Conservation (phyloP, 1,139 yeast genomes). For the Zygosaccharomyces pseudobailii region DNA sequence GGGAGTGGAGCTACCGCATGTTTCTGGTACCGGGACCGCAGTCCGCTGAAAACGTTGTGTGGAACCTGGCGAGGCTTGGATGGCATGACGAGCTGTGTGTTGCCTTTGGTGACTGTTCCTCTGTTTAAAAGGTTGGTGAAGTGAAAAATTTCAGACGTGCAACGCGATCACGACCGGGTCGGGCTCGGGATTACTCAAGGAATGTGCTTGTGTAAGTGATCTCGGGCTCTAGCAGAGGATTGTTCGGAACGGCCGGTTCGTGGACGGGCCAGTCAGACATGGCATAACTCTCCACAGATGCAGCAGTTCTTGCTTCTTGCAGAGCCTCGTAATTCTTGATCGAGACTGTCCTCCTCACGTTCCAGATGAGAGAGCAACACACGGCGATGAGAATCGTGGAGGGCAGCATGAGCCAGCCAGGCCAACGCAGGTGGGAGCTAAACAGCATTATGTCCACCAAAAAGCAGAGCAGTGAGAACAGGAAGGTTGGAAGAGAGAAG, state of each 20-base stretch:
- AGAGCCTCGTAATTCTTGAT: conserved; percentile 38
- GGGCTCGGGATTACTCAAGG: background rate
- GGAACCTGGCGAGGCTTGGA: background rate
- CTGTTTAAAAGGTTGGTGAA: background rate
- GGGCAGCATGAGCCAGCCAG: conserved; percentile 63
- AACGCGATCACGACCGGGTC: background rate
- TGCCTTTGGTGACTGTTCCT: background rate
- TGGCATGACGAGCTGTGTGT: background rate
- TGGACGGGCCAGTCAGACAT: conserved; percentile 5
- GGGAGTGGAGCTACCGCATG: conserved; percentile 13
- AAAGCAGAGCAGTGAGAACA: conserved; percentile 48
- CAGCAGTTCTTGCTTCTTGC: conserved; percentile 7
- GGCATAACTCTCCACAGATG: conserved; percentile 15
- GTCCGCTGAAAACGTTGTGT: background rate
- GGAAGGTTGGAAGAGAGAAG: conserved; percentile 42
- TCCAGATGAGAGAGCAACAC: conserved; percentile 24
- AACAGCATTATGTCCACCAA: conserved; percentile 53
- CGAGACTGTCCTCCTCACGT: conserved; percentile 47
- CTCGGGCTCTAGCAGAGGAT: conserved; percentile 8
- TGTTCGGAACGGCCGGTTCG: background rate
- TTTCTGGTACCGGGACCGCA: conserved; percentile 2
- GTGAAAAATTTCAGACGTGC: conserved; percentile 3
- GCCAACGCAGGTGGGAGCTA: conserved; percentile 58
- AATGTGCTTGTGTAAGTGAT: conserved; percentile 5
- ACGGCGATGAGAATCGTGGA: conserved; percentile 46